Base-by-base conservation (phyloP, 164 flowering plant species). In the Aristolochia fimbriata region DNA sequence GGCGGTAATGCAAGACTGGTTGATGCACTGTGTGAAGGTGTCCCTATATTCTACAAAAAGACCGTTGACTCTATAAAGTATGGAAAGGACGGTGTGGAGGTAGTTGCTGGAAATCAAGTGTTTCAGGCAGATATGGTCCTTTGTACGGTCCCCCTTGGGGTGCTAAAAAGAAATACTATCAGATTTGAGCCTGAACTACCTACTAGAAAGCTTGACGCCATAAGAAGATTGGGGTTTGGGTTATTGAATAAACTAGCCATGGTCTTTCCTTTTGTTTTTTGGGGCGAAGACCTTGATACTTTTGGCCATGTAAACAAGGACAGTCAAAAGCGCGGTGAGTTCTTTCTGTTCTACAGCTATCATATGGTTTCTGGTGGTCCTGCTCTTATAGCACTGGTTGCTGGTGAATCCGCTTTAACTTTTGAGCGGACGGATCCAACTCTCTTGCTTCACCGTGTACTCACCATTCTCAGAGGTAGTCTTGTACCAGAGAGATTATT, bases 131-230 rank as follows among this genome's bases (percentile, higher is more conserved):
- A 93, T 71, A 82, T 81, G 78, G 87, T 76, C 31, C 71, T 93
- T 17, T 93, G 99, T 76, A 93, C 99, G 1, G 97, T 86, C 46
- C 95, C 97, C 57, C 96, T 93, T 61, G 97, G 99, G 48, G 95
- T 93, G 41, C 58, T 93, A 56, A 93, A 93, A 77, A 80, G 72
- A 51, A 68, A 64, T 65, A 46, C 70, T 22, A 82, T 93, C 55
- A 80, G 31, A 65, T 93, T 93, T 73, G 84, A 80, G 59, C 99
- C 99, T 7, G 91, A 88, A 66, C 70, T 88, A 53, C 99, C 99
- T 4, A 52, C 67, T 60, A 79, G 78, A 68, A 93, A 93, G 73
- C 81, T 84, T 58, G 84, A 73, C 11, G 96, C 96, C 15, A 92
- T 92, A 65, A 84, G 84, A 22, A 81, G 93, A 64, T 68, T 93